Conservation (phyloP, 768 basidiomycete species). For the Candolleomyces efflorescens region DNA sequence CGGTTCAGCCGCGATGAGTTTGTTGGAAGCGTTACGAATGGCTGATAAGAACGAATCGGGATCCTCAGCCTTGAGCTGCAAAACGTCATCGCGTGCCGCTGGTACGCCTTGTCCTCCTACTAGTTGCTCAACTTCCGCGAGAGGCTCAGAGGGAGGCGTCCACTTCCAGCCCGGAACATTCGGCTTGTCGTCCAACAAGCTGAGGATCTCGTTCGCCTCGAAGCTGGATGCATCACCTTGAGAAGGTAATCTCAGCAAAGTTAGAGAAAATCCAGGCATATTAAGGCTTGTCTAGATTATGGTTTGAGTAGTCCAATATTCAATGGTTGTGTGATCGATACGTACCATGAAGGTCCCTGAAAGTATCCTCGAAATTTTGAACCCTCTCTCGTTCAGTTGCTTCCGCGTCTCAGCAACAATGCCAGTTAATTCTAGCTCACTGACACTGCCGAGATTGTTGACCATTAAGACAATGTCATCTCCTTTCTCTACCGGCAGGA, state of each 20-base stretch:
- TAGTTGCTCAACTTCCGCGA: slow-evolving; percentile 13
- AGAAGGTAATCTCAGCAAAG: slow-evolving; percentile 70
- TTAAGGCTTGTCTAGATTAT: slow-evolving; percentile 72
- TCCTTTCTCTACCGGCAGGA: slow-evolving; percentile 62
- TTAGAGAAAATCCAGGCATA: slow-evolving; percentile 90
- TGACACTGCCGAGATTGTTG: slow-evolving; percentile 86
- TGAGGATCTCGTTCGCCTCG: slow-evolving; percentile 43
- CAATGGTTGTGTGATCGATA: neutral
- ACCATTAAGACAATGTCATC: slow-evolving; percentile 77
- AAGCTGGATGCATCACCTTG: slow-evolving; percentile 34
- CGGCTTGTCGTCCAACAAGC: slow-evolving; percentile 64
- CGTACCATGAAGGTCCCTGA: slow-evolving; percentile 85
- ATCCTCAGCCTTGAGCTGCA: slow-evolving; percentile 31
- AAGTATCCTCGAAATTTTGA: slow-evolving; percentile 59
- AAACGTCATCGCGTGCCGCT: slow-evolving; percentile 7
- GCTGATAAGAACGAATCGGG: slow-evolving; percentile 47
- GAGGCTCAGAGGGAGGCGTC: slow-evolving; percentile 47
- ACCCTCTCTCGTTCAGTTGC: slow-evolving; percentile 50
- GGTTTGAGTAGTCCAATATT: neutral
- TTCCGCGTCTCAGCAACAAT: slow-evolving; percentile 59
- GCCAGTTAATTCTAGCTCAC: slow-evolving; percentile 74
- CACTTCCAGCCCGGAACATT: slow-evolving; percentile 85
- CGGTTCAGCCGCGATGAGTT: slow-evolving; percentile 72
- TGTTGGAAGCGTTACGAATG: slow-evolving; percentile 56
- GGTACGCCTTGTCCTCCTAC: slow-evolving; percentile 1